These are phyloP conservation scores for Mucor velutinosus DNA, from an alignment of 371 early-diverging fungal species.

Conservation along the genomic window DNA sequence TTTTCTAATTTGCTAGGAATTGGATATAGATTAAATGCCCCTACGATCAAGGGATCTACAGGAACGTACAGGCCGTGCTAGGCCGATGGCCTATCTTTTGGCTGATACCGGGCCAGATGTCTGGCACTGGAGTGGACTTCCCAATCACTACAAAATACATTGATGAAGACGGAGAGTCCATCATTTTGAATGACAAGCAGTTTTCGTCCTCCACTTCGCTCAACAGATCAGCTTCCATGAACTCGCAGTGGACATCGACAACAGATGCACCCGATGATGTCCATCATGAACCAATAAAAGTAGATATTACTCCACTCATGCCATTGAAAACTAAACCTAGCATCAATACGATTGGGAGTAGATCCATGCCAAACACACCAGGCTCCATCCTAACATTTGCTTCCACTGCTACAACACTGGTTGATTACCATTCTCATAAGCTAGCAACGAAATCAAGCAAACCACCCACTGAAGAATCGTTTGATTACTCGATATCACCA, in stretches of 20 bases:
- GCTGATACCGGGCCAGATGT: slow-evolving; percentile 67
- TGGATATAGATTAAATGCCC: slow-evolving; percentile 74
- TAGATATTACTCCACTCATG: slow-evolving; percentile 9
- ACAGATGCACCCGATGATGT: neutral
- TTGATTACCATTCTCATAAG: slow-evolving; percentile 18
- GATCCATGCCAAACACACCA: slow-evolving; percentile 30
- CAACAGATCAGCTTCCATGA: slow-evolving; percentile 11
- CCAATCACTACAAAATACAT: slow-evolving; percentile 54
- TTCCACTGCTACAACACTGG: slow-evolving; percentile 38
- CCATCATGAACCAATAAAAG: neutral
- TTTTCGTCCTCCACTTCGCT: slow-evolving; percentile 15
- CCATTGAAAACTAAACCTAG: slow-evolving; percentile 36
- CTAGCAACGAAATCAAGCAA: slow-evolving; percentile 2
- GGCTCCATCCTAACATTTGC: slow-evolving; percentile 44
- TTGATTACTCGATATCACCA: slow-evolving; percentile 1
- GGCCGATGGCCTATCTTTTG: slow-evolving; percentile 72
- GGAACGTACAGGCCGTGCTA: slow-evolving; percentile 80
- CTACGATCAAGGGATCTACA: slow-evolving; percentile 86
- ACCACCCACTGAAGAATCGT: neutral
- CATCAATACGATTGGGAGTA: slow-evolving; percentile 21
- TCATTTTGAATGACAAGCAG: neutral
- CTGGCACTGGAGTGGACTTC: slow-evolving; percentile 75
- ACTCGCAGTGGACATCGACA: slow-evolving; percentile 18
- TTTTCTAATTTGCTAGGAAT: neutral
- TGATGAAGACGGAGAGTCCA: slow-evolving; percentile 48